Percentiles rank a stretch among this genome's conserved stretches.
These are phyloP conservation scores for Emergomyces africanus DNA, from an alignment of 2,329 filamentous ascomycete genomes.

Conservation along the genomic window DNA sequence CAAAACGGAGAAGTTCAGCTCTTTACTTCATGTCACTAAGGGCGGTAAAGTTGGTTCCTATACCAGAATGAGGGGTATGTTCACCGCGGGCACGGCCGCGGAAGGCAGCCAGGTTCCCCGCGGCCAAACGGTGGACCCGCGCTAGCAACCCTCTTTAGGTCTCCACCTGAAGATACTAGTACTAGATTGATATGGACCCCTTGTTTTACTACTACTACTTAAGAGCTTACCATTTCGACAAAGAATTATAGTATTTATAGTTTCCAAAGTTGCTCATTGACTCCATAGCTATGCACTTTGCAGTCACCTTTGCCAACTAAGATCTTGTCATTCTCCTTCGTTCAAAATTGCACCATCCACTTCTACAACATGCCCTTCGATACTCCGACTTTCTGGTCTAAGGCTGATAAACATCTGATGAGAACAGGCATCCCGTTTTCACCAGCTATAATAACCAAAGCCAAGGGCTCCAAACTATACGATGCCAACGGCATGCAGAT, in stretches of 20 bases:
- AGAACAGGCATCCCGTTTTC: conserved; percentile 26
- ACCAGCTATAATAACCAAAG: conserved; percentile 31
- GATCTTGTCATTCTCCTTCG: background rate
- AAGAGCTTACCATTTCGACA: background rate
- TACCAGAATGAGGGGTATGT: conserved; percentile 3
- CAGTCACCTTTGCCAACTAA: background rate
- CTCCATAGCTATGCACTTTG: too few relatives aligned
- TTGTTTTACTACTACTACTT: too few relatives aligned
- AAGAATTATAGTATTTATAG: background rate
- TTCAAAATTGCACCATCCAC: background rate
- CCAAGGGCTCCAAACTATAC: conserved; percentile 36
- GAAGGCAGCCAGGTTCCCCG: background rate
- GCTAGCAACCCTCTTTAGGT: background rate
- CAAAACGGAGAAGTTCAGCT: background rate
- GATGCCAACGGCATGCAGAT: conserved; percentile 32
- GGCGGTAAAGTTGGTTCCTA: background rate
- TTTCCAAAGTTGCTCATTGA: background rate
- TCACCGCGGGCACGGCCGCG: background rate
- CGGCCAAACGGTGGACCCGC: background rate
- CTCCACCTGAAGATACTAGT: background rate
- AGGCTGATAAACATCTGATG: conserved; percentile 31
- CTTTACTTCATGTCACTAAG: background rate
- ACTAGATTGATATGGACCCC: too few relatives aligned
- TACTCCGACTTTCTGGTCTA: conserved; percentile 20
- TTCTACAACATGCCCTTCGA: conserved; percentile 1